These are phyloP conservation scores for Saturnispora serradocipensis DNA, from an alignment of 805 yeast species.

Conservation along the genomic window DNA sequence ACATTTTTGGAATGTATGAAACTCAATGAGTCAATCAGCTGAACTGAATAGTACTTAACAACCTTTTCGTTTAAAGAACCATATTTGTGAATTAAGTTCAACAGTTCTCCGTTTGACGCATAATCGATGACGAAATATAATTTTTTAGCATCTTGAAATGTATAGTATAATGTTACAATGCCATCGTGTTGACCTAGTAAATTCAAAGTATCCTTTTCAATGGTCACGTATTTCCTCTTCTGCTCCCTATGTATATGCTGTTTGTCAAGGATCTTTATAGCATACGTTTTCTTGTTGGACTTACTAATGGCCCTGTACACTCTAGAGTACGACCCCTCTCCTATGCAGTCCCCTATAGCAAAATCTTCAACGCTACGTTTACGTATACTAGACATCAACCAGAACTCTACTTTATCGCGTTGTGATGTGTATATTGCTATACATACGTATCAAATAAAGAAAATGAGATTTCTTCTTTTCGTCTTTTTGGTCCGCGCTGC, in stretches of 20 bases:
- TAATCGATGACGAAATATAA: slow-evolving; percentile 88
- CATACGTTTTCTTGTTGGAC: slow-evolving; percentile 67
- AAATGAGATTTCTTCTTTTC: background rate
- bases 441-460: background rate
- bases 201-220: slow-evolving; percentile 85
- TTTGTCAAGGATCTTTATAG: slow-evolving; percentile 86
- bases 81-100: slow-evolving; percentile 64
- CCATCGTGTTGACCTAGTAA: slow-evolving; percentile 91
- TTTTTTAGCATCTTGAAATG: slow-evolving; percentile 86
- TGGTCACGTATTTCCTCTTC: slow-evolving; percentile 91
- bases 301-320: slow-evolving; percentile 81
- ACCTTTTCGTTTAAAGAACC: slow-evolving; percentile 73
- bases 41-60: slow-evolving; percentile 72
- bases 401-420: background rate
- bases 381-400: slow-evolving; percentile 23
- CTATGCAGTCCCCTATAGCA: slow-evolving; percentile 78
- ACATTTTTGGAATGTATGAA: slow-evolving; percentile 87
- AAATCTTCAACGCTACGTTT: slow-evolving; percentile 71
- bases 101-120: slow-evolving; percentile 91
- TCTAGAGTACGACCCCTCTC: slow-evolving; percentile 94
- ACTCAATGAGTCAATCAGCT: slow-evolving; percentile 81
- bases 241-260: slow-evolving; percentile 89
- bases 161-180: slow-evolving; percentile 80
- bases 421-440: background rate
- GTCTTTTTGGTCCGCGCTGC: background rate